Percentiles rank a stretch among this genome's conserved stretches.
phyloP scores from a whole-genome alignment of 2,329 filamentous ascomycete genomes.

The Penicillium janthinellum region DNA sequence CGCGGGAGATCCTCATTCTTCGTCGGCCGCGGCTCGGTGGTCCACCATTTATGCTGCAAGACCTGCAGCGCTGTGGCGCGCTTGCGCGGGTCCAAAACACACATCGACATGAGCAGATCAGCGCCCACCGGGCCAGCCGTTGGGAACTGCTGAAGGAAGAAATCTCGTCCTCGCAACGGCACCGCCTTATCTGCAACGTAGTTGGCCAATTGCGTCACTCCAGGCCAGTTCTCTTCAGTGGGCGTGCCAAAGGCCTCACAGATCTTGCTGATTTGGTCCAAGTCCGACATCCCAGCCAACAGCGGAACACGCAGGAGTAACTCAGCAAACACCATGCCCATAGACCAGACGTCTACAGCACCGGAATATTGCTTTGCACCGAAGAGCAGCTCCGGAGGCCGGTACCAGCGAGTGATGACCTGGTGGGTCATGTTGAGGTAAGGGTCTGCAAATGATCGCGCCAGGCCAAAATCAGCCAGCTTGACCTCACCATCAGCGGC shows the following conservation, averaged over 20 bases:
- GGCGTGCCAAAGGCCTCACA: conserved; percentile 85
- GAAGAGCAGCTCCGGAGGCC: conserved; percentile 90
- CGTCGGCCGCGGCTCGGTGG: conserved; percentile 77
- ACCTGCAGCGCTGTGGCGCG: conserved; percentile 76
- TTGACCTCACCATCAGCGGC: conserved; percentile 92
- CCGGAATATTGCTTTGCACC: conserved; percentile 87
- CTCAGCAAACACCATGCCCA: conserved; percentile 91
- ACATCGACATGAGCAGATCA: conserved; percentile 82
- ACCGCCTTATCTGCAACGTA: conserved; percentile 69
- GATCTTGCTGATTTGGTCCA: conserved; percentile 83
- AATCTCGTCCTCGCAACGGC: conserved; percentile 65
- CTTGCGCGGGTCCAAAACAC: conserved; percentile 83
- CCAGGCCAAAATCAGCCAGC: conserved; percentile 95
- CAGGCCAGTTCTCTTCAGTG: conserved; percentile 93
- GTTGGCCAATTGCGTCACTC: conserved; percentile 75
- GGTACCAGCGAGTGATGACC: conserved; percentile 96
- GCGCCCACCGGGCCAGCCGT: conserved; percentile 80
- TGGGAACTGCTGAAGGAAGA: conserved; percentile 76
- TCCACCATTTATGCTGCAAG: conserved; percentile 85
- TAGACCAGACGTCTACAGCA: conserved; percentile 91
- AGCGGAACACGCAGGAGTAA: conserved; percentile 81
- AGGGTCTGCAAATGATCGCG: conserved; percentile 84
- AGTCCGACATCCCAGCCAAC: conserved; percentile 78
- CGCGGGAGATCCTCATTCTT: conserved; percentile 77
- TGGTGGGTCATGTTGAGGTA: conserved; percentile 87